phyloP scores from a whole-genome alignment of 768 basidiomycete species.

The Baorangia bicolor region DNA sequence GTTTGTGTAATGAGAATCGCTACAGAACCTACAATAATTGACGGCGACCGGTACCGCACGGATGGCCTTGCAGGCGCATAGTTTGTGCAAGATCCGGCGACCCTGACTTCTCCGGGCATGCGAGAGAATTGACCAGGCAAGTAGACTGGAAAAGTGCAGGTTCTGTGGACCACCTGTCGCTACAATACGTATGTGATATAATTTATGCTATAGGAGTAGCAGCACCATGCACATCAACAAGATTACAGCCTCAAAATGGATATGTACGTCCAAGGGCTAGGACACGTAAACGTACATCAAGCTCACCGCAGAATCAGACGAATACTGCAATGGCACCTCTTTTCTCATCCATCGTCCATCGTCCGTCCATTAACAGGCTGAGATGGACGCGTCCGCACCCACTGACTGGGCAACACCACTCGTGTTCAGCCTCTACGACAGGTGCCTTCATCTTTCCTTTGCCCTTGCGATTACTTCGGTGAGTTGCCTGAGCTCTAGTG shows the following conservation, averaged over 20 bases:
- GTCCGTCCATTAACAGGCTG: constrained; percentile 56
- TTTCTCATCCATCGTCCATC: constrained; percentile 59
- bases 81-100: not conserved
- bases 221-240: not conserved
- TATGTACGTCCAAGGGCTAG: not conserved
- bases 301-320: constrained; percentile 29
- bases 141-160: not conserved
- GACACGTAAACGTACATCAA: constrained; percentile 18
- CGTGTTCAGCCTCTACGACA: constrained; percentile 46
- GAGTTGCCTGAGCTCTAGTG: not conserved
- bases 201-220: constrained; percentile 10
- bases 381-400: constrained; percentile 54
- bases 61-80: too few species aligned
- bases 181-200: constrained; percentile 19
- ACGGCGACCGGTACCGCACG: not conserved
- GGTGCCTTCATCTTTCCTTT: constrained; percentile 36
- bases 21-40: not conserved
- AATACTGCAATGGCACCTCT: constrained; percentile 40
- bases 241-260: not conserved
- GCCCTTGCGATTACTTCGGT: constrained; percentile 28
- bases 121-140: not conserved
- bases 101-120: not conserved
- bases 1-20: not conserved
- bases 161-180: not conserved
- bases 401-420: constrained; percentile 66